Base-by-base conservation (phyloP, 106 monocot genomes). In the Allium cepa region DNA sequence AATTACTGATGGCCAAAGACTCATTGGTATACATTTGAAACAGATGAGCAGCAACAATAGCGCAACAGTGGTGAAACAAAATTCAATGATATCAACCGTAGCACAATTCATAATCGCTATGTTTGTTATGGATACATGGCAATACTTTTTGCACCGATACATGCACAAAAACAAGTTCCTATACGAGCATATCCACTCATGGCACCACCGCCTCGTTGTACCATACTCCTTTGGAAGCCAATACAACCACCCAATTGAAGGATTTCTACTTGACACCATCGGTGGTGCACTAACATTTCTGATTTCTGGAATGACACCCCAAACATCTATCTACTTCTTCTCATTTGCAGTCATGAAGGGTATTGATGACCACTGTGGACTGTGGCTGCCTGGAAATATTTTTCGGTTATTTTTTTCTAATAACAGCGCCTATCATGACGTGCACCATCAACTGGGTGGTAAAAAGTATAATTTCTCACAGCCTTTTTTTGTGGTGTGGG, bases 91-190 rank as follows among this genome's bases (percentile, higher is more conserved):
- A 36, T 36, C 36, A 36, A 36, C 5, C 36, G 36, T 36, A 36
- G 36, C 36, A 36, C 84, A 84, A 66, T 73, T 84, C 64, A 66
- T 84, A 11, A 66, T 80, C 48, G 80, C 80, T 46, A 84, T 84
- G 84, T 48, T 84, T 9, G 60, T 84, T n/a, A 80, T 84, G 84
- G 84, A 84, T 64, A 71, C 80, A 48, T 84, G 84, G 84, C 84
- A 80, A 45, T 84, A 80, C 13, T 71, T 84, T 47, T 70, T 84
- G 50, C 84, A 84, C 45, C 84, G 84, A 7, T 80, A 77, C 66
- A 84, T 84, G 84, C 80, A 84, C 60, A 73, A 74, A 47, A 84
- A 80, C 73, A 80, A 80, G 73, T 84, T 83, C 57, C 60, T 76
- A 5, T 83, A 79, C 55, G 57, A 57, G 27, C 79, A 76, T 36